Evolutionary conservation across 2,329 filamentous ascomycete species (phyloP).

Genomic region (Claviceps sp.): DNA sequence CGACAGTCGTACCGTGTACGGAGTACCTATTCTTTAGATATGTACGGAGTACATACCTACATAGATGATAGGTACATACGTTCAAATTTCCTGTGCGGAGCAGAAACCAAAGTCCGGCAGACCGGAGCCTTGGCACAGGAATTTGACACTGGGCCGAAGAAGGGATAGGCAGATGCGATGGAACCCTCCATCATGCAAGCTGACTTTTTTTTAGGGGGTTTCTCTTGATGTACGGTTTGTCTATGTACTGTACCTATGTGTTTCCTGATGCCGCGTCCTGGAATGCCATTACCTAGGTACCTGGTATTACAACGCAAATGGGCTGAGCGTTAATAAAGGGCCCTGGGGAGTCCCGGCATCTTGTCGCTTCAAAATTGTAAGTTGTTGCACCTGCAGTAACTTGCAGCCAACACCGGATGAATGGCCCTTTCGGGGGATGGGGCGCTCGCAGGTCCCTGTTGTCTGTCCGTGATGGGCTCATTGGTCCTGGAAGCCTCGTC

Average conservation of each 20-base stretch:
- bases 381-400: no score
- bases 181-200: background rate
- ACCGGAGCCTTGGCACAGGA: background rate
- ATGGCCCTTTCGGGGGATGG: no score
- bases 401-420: no score
- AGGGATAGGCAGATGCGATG: background rate
- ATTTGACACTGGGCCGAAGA: background rate
- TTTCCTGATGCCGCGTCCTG: background rate
- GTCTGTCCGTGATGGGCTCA: no score
- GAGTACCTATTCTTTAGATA: background rate
- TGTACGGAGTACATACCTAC: background rate
- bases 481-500: no score
- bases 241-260: no score
- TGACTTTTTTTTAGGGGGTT: background rate
- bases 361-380: no score
- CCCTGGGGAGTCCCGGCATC: no score
- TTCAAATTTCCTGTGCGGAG: background rate
- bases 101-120: background rate
- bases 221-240: background rate
- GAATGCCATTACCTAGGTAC: no score
- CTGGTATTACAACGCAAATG: background rate
- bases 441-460: no score
- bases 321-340: background rate
- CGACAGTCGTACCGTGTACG: no score
- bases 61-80: background rate